Conservation (phyloP, 768 basidiomycete species). For the Trametes gibbosa region DNA sequence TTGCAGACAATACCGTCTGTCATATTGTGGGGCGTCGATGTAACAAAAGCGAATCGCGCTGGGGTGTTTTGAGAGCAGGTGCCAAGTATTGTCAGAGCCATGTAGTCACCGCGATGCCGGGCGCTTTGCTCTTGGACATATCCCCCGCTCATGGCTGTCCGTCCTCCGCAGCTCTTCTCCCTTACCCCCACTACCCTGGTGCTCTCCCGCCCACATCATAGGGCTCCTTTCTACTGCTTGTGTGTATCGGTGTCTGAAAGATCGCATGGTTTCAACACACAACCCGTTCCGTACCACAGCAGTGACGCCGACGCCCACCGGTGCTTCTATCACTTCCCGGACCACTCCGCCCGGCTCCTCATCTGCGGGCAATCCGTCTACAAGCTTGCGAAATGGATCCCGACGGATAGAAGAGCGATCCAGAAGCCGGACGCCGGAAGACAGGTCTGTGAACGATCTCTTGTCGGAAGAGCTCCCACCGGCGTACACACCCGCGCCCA, state of each 20-base stretch:
- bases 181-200: not conserved
- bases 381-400: not conserved
- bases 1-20: too few species aligned
- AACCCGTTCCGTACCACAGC: slow-evolving; percentile 37
- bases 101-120: not conserved
- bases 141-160: not conserved
- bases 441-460: slow-evolving; percentile 16
- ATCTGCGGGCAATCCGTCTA: not conserved
- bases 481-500: slow-evolving; percentile 62
- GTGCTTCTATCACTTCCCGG: slow-evolving; percentile 7
- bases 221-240: not conserved
- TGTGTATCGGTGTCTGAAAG: not conserved
- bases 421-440: not conserved
- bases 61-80: too few species aligned
- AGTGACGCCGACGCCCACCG: slow-evolving; percentile 31
- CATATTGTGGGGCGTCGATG: not conserved
- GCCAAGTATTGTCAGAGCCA: too few species aligned
- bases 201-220: not conserved
- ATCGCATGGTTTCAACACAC: slow-evolving; percentile 10
- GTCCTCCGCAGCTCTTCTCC: not conserved
- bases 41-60: too few species aligned
- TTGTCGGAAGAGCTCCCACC: slow-evolving; percentile 62
- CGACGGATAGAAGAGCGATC: not conserved
- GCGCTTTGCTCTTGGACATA: not conserved
- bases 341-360: not conserved